Percentiles rank a stretch among this genome's conserved stretches.
Conservation (phyloP, 1,139 yeast genomes). For the Suhomyces guaymorum region DNA sequence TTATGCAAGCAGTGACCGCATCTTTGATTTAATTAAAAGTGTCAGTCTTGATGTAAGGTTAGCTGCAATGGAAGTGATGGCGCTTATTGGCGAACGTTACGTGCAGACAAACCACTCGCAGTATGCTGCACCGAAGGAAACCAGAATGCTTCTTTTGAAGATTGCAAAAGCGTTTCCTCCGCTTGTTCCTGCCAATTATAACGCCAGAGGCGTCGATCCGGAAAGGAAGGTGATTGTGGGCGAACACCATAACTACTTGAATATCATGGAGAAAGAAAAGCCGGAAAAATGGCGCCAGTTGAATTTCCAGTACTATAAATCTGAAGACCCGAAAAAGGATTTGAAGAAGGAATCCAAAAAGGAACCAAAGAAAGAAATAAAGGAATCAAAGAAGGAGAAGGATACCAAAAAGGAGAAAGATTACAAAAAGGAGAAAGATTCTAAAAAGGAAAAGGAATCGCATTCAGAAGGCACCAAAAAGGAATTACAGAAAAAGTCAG, state of each 20-base stretch:
- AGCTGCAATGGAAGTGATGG: slow-evolving; percentile 64
- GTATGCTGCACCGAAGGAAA: slow-evolving; percentile 43
- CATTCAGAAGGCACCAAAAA: slow-evolving; percentile 6
- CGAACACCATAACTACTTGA: slow-evolving; percentile 57
- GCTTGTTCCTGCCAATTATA: slow-evolving; percentile 44
- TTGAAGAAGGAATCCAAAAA: slow-evolving; percentile 10
- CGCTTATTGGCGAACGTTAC: slow-evolving; percentile 51
- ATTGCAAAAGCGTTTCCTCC: slow-evolving; percentile 60
- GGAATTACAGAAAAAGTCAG: slow-evolving; percentile 3
- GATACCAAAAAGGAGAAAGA: slow-evolving; percentile 12
- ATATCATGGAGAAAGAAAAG: slow-evolving; percentile 49
- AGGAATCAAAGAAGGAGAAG: slow-evolving; percentile 2
- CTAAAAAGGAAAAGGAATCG: slow-evolving; percentile 4
- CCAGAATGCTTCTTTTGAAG: slow-evolving; percentile 48
- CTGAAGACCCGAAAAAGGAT: slow-evolving; percentile 12
- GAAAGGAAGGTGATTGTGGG: slow-evolving; percentile 27
- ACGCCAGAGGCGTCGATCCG: slow-evolving; percentile 20
- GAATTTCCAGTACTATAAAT: slow-evolving; percentile 55
- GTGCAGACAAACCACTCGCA: slow-evolving; percentile 31
- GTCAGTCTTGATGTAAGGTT: slow-evolving; percentile 62
- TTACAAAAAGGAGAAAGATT: slow-evolving; percentile 7
- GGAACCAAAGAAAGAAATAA: slow-evolving; percentile 1
- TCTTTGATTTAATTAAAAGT: slow-evolving; percentile 60
- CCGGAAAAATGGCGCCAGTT: slow-evolving; percentile 62
- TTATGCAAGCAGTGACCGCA: slow-evolving; percentile 65